These are phyloP conservation scores for Aspergillus novofumigatus DNA, from an alignment of 2,329 filamentous ascomycete genomes.

Conservation along the genomic window DNA sequence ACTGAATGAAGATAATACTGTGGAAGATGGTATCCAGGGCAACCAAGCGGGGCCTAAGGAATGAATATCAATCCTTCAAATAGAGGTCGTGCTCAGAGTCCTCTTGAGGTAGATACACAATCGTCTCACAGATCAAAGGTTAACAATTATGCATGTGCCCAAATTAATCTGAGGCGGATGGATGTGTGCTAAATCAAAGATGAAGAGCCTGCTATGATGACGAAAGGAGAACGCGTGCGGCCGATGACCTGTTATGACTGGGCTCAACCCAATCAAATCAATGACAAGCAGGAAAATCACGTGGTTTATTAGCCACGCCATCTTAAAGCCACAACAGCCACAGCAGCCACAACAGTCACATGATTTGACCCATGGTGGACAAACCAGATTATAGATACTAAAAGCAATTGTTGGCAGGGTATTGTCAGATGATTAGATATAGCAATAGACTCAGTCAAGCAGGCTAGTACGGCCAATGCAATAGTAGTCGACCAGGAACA, in stretches of 20 bases:
- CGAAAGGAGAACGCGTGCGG: neutral
- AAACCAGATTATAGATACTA: neutral
- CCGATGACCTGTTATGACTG: neutral
- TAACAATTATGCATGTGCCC: neutral
- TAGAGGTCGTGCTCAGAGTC: neutral
- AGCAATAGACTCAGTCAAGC: neutral
- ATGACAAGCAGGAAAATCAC: neutral
- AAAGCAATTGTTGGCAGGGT: neutral
- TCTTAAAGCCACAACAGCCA: neutral
- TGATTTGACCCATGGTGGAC: neutral
- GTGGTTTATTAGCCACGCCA: neutral
- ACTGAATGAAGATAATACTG: constrained; percentile 6
- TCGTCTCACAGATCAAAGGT: neutral
- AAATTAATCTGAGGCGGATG: neutral
- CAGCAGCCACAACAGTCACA: neutral
- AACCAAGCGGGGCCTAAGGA: constrained; percentile 26
- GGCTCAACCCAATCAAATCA: neutral
- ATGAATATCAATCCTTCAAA: neutral
- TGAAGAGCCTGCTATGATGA: neutral
- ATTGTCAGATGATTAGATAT: neutral
- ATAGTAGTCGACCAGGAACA: constrained; percentile 10
- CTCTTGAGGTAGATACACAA: neutral
- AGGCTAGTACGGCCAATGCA: constrained; percentile 2
- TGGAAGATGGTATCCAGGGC: constrained; percentile 34
- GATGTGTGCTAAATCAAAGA: neutral